Evolutionary conservation across 805 yeast species (phyloP).

Genomic region (Candida ponderosae): DNA sequence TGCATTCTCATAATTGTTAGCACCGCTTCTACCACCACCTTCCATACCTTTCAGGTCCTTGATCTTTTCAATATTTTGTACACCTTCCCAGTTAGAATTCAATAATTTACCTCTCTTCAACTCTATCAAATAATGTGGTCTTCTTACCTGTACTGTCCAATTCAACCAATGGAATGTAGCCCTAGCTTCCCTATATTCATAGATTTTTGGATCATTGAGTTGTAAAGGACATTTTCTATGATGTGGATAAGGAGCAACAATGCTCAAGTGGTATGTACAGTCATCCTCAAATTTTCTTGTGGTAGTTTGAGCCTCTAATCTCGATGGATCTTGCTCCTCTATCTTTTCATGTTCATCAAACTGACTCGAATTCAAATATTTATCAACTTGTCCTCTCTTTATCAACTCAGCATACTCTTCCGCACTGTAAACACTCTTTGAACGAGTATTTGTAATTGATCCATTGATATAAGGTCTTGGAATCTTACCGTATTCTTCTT

Average conservation of each 20-base stretch:
- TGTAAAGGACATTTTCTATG: conserved; percentile 85
- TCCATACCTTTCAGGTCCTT: conserved; percentile 26
- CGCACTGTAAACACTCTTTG: conserved; percentile 4
- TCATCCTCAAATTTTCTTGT: conserved; percentile 1
- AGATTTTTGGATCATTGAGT: conserved; percentile 62
- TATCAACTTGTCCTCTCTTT: conserved; percentile 3
- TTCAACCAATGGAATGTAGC: conserved; percentile 51
- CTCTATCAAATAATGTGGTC: conserved; percentile 79
- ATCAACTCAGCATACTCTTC: not conserved
- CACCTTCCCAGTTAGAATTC: conserved; percentile 62
- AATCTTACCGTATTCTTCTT: conserved; percentile 47
- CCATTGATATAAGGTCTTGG: conserved; percentile 64
- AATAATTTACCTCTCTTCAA: conserved; percentile 74
- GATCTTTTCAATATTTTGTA: conserved; percentile 49
- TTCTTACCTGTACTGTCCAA: conserved; percentile 60
- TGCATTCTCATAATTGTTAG: conserved; percentile 63
- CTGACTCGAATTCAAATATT: conserved; percentile 5
- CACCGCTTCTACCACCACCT: conserved; percentile 76
- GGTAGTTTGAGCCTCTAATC: not conserved
- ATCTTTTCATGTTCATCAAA: conserved; percentile 8
- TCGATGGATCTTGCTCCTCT: conserved; percentile 5
- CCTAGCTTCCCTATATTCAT: conserved; percentile 31
- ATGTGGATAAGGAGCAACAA: conserved; percentile 89
- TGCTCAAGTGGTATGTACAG: conserved; percentile 45
- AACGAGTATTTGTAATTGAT: conserved; percentile 23